Evolutionary conservation across 2,329 filamentous ascomycete species (phyloP), one percentile per base, ranked within the genome.

Genomic region (Arthroderma sp.): DNA sequence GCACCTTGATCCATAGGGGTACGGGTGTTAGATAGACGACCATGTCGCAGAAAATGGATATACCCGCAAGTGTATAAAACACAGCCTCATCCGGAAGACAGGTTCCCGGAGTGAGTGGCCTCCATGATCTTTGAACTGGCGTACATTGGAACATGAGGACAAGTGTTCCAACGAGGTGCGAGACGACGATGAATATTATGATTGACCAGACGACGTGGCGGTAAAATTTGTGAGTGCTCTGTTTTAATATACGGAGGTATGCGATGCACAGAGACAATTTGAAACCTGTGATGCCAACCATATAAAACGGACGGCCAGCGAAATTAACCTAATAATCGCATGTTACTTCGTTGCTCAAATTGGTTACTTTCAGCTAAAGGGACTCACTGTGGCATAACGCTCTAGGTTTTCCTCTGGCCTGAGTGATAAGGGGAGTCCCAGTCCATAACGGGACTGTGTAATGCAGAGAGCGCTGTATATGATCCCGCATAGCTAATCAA

Each of bases 251-350:
- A 4, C 71, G 66, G 11, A 75, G 56, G 50, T 74, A 75, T 49
- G 69, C 72, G 51, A 75, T 67, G 46, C 73, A 60, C 2, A 75
- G 59, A 0, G 72, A 71, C 29, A 74, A 67, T 53, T 76, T 76
- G 65, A 76, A 76, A 46, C 73, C 73, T 48, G 69, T 70, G 54
- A 76, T 73, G 33, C 73, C 73, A 5, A 73, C 41, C 49, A 75
- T 71, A 48, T 76, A 76, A 38, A 75, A 66, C 0, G 73, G 73
- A 2, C 73, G 66, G 1, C 72, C 73, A 4, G 68, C 69, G 50
- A 66, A 75, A 54, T 76, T 76, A 53, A 72, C 58, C 44, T 70
- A 54, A 8, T 11, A 43, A 36, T 27, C 11, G 6, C 30, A 4
- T 29, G 6, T 27, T 30, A 22, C 15, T 22, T 22, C 15, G 15